phyloP scores from a whole-genome alignment of 2,329 filamentous ascomycete species.

The Fusarium veterinarium region DNA sequence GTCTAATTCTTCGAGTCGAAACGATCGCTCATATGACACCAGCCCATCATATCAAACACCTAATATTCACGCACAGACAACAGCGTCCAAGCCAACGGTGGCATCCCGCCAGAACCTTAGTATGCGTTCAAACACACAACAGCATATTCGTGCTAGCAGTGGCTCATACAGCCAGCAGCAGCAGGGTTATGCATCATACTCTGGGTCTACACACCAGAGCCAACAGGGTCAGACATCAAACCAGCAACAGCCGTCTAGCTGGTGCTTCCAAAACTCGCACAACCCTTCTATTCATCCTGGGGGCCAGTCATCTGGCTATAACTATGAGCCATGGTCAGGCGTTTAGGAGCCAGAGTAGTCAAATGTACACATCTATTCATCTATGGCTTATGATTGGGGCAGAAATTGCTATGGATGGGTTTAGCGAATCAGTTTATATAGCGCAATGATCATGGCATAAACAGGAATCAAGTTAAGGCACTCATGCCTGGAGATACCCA shows the following conservation, averaged over 20 bases:
- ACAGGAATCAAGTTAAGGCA: background rate
- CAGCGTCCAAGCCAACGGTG: constrained; percentile 14
- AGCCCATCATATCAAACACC: constrained; percentile 29
- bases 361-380: background rate
- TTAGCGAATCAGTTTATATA: background rate
- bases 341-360: background rate
- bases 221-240: constrained; percentile 30
- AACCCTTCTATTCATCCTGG: constrained; percentile 30
- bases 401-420: constrained; percentile 5
- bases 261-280: constrained; percentile 45
- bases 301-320: constrained; percentile 43
- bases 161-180: constrained; percentile 32
- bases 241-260: constrained; percentile 37
- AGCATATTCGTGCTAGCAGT: constrained; percentile 21
- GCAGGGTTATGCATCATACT: constrained; percentile 28
- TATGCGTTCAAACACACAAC: constrained; percentile 26
- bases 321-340: constrained; percentile 40
- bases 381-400: background rate
- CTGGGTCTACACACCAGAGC: constrained; percentile 32
- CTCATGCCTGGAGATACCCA: constrained; percentile 21
- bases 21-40: constrained; percentile 26
- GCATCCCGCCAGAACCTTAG: constrained; percentile 40
- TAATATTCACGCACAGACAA: constrained; percentile 29
- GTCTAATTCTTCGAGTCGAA: constrained; percentile 27
- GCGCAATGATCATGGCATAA: background rate